Conservation (phyloP, 2,329 filamentous ascomycete genomes). For the Aspergillus clavatus region DNA sequence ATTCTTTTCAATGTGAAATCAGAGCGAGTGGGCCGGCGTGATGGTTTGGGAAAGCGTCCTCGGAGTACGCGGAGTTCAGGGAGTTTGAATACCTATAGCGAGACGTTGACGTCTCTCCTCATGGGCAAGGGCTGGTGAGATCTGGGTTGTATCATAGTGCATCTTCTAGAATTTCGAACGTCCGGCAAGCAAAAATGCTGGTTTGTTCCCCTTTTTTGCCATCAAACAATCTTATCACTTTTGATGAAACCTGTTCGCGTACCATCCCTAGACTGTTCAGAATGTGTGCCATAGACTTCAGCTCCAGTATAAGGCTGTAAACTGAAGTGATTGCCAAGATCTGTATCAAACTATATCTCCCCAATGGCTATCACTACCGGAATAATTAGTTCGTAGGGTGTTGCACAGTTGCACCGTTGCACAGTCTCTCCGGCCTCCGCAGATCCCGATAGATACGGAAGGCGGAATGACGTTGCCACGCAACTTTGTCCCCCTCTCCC, state of each 20-base stretch:
- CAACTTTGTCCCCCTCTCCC: constrained; percentile 5
- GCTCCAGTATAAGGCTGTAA: no score
- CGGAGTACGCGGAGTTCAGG: constrained; percentile 38
- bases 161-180: constrained; percentile 4
- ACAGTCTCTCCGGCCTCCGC: no score
- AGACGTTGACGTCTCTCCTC: constrained; percentile 29
- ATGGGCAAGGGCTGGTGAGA: constrained; percentile 28
- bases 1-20: constrained; percentile 20
- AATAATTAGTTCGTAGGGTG: no score
- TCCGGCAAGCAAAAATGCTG: not conserved
- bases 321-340: no score
- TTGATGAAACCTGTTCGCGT: no score
- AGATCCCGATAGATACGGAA: not conserved
- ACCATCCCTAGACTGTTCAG: no score
- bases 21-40: constrained; percentile 30
- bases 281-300: no score
- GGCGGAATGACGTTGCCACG: constrained; percentile 21
- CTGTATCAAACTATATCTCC: no score
- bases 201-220: not conserved
- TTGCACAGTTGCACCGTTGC: no score
- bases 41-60: constrained; percentile 30
- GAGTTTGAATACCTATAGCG: constrained; percentile 29
- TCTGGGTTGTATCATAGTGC: constrained; percentile 21
- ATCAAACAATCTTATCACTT: not conserved
- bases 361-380: no score